phyloP scores from a whole-genome alignment of 2,329 filamentous ascomycete genomes.

The Triangularia verruculosa region DNA sequence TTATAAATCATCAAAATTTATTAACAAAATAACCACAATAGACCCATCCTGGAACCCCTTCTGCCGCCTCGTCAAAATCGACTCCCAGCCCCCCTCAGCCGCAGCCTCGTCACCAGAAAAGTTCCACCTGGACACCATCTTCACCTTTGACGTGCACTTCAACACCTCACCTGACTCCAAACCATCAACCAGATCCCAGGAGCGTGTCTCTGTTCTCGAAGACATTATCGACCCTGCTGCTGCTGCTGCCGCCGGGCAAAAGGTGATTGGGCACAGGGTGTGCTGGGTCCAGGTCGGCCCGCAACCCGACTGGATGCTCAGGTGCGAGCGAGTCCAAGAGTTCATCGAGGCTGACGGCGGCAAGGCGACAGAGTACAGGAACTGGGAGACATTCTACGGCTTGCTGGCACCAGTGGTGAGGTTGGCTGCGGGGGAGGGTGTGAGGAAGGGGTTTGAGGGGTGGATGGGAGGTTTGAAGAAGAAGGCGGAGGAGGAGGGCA shows the following conservation, averaged over 20 bases:
- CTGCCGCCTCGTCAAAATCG: slow-evolving; percentile 30
- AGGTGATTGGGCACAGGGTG: slow-evolving; percentile 43
- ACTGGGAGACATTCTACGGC: slow-evolving; percentile 48
- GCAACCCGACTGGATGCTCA: slow-evolving; percentile 34
- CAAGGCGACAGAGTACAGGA: slow-evolving; percentile 40
- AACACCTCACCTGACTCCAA: slow-evolving; percentile 23
- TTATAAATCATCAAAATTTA: neutral
- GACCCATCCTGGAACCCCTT: slow-evolving; percentile 38
- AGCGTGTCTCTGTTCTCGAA: slow-evolving; percentile 34
- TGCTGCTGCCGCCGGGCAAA: slow-evolving; percentile 2
- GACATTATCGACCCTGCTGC: slow-evolving; percentile 26
- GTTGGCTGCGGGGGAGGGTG: slow-evolving; percentile 31
- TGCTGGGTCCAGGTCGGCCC: slow-evolving; percentile 11
- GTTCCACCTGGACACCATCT: slow-evolving; percentile 33
- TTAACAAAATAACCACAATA: neutral
- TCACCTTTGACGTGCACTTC: slow-evolving; percentile 37
- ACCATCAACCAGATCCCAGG: neutral
- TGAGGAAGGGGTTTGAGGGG: slow-evolving; percentile 37
- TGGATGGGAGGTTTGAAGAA: slow-evolving; percentile 41
- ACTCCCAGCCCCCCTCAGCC: slow-evolving; percentile 23
- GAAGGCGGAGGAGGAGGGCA: slow-evolving; percentile 26
- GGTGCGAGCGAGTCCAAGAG: slow-evolving; percentile 44
- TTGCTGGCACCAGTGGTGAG: slow-evolving; percentile 36
- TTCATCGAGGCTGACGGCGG: slow-evolving; percentile 35
- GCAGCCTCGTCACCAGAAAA: slow-evolving; percentile 8